These are phyloP conservation scores for Calonectria multiphialidica DNA, from an alignment of 2,329 filamentous ascomycete species.

Conservation along the genomic window DNA sequence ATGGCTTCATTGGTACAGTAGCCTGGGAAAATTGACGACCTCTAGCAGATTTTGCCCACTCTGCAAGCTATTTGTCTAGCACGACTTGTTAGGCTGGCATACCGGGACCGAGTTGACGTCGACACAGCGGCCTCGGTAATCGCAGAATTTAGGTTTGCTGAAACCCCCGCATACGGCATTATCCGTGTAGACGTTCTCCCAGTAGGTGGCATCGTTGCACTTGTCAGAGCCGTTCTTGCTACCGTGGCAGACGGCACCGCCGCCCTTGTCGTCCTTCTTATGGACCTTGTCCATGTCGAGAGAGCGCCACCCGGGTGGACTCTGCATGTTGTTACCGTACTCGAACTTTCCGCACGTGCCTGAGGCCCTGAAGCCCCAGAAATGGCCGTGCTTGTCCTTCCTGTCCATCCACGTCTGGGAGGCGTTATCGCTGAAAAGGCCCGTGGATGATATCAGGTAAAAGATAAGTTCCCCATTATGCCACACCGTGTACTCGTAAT, in stretches of 20 bases:
- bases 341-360: background rate
- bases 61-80: background rate
- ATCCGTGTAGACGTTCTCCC: background rate
- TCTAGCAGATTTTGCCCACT: too few species aligned
- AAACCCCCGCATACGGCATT: background rate
- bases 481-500: background rate
- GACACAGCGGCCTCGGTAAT: background rate
- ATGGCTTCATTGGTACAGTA: too few species aligned
- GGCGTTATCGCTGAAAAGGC: background rate
- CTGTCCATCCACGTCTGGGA: background rate
- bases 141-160: background rate
- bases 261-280: background rate
- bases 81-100: background rate
- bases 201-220: background rate
- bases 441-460: background rate
- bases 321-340: background rate
- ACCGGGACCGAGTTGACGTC: background rate
- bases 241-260: background rate
- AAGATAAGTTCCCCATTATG: background rate
- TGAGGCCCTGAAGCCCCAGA: background rate
- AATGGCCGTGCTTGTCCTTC: background rate
- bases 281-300: background rate
- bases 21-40: too few species aligned
- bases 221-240: background rate
- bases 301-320: background rate